Evolutionary conservation across 805 yeast species (phyloP).

Genomic region (Lachancea sp.): DNA sequence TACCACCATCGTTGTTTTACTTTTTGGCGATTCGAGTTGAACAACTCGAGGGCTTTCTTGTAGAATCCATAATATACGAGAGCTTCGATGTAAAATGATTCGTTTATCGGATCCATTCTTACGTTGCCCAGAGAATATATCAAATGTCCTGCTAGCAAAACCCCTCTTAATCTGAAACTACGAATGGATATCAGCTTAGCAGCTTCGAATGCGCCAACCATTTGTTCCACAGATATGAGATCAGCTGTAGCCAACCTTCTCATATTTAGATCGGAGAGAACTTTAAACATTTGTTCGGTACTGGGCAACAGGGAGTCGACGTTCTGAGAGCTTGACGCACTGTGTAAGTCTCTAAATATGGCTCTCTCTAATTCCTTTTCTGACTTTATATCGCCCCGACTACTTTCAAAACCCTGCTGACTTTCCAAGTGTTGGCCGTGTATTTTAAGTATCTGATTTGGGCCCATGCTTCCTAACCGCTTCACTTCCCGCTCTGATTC

Average conservation of each 20-base stretch:
- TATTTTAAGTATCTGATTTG: slow-evolving; percentile 8
- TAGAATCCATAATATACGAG: slow-evolving; percentile 33
- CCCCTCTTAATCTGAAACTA: slow-evolving; percentile 31
- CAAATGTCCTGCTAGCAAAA: slow-evolving; percentile 38
- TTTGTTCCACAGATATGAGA: slow-evolving; percentile 29
- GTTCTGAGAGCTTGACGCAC: slow-evolving; percentile 7
- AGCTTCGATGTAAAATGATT: slow-evolving; percentile 43
- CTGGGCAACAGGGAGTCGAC: slow-evolving; percentile 12
- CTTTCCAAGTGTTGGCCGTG: background rate
- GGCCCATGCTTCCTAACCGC: slow-evolving; percentile 15
- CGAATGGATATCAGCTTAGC: slow-evolving; percentile 36
- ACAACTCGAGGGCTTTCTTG: slow-evolving; percentile 36
- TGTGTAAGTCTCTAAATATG: no score
- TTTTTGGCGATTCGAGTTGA: slow-evolving; percentile 32
- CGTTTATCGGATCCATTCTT: slow-evolving; percentile 46
- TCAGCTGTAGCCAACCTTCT: slow-evolving; percentile 11
- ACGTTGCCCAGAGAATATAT: slow-evolving; percentile 38
- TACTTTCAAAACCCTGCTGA: background rate
- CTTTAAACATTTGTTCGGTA: slow-evolving; percentile 18
- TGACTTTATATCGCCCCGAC: background rate
- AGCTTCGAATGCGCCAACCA: slow-evolving; percentile 36
- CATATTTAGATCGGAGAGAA: slow-evolving; percentile 17
- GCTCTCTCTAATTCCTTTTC: slow-evolving; percentile 8
- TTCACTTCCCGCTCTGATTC: slow-evolving; percentile 24
- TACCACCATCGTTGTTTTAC: slow-evolving; percentile 47